A percentile compares a stretch with the other conserved stretches of the same genome.
Evolutionary conservation across 371 early-diverging fungal genomes (phyloP).

Genomic region (Syncephalis plumigaleata): DNA sequence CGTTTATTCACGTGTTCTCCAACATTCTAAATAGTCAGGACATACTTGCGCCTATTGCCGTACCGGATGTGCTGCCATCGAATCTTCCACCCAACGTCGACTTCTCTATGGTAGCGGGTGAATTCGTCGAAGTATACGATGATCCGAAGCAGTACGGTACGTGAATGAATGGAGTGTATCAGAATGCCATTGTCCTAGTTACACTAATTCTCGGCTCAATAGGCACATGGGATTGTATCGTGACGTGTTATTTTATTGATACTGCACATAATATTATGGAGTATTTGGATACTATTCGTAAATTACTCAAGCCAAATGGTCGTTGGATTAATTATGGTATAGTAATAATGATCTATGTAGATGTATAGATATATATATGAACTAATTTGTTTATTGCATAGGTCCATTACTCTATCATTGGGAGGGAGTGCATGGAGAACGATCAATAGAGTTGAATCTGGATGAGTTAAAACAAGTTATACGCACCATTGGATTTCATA

Average conservation of each 20-base stretch:
- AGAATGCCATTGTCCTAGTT: not conserved
- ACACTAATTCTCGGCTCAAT: not conserved
- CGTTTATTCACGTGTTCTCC: slow-evolving; percentile 79
- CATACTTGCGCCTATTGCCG: slow-evolving; percentile 38
- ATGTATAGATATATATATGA: not conserved
- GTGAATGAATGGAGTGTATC: not conserved
- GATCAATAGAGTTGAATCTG: slow-evolving; percentile 70
- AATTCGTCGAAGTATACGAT: slow-evolving; percentile 80
- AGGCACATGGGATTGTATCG: slow-evolving; percentile 73
- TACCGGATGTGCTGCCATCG: slow-evolving; percentile 71
- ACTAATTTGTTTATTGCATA: slow-evolving; percentile 2
- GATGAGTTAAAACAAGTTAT: slow-evolving; percentile 60
- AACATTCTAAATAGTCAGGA: slow-evolving; percentile 40
- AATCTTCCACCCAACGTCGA: slow-evolving; percentile 43
- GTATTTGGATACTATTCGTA: slow-evolving; percentile 67
- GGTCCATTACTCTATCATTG: slow-evolving; percentile 90
- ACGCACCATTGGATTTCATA: slow-evolving; percentile 45
- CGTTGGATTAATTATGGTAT: slow-evolving; percentile 92
- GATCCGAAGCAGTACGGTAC: slow-evolving; percentile 28
- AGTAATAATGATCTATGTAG: slow-evolving; percentile 1
- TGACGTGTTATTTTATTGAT: slow-evolving; percentile 93
- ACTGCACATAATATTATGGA: slow-evolving; percentile 82
- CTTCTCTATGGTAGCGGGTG: slow-evolving; percentile 94
- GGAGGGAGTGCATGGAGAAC: slow-evolving; percentile 59
- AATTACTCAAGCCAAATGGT: slow-evolving; percentile 58